phyloP scores from a whole-genome alignment of 192 early-diverging fungal species.

The Coemansia sp. region DNA sequence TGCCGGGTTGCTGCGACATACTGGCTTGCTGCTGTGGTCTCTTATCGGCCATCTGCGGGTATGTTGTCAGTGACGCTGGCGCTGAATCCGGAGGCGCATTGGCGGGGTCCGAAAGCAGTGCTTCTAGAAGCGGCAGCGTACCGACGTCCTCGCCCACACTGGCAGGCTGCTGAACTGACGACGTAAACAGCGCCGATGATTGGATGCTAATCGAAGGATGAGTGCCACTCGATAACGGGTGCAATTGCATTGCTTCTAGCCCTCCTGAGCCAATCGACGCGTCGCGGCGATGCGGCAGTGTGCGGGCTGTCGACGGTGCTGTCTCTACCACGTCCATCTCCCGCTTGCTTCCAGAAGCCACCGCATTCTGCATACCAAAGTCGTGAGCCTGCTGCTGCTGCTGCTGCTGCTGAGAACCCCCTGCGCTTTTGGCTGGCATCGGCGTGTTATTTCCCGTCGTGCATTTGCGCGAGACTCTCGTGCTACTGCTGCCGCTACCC shows the following conservation, averaged over 20 bases:
- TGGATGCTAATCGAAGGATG: conserved; percentile 2
- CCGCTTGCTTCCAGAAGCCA: not conserved
- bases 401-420: too few relatives aligned
- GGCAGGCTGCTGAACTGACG: conserved; percentile 13
- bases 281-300: too few relatives aligned
- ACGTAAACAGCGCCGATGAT: conserved; percentile 9
- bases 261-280: too few relatives aligned
- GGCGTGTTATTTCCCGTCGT: not conserved
- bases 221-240: not conserved
- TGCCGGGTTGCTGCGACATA: conserved; percentile 5
- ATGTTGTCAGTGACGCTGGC: conserved; percentile 13
- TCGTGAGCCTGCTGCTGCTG: not conserved
- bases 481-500: not conserved
- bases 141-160: conserved; percentile 15
- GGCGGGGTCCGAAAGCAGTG: conserved; percentile 37
- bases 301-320: not conserved
- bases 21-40: too few relatives aligned
- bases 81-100: conserved; percentile 24
- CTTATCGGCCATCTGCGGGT: not conserved
- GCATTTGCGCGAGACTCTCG: too few relatives aligned
- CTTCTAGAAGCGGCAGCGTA: conserved; percentile 44
- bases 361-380: not conserved
- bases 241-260: not conserved
- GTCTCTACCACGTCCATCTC: not conserved
- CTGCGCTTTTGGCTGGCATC: too few relatives aligned